Base-by-base conservation (phyloP, 768 basidiomycete genomes). In the Serendipita vermifera region DNA sequence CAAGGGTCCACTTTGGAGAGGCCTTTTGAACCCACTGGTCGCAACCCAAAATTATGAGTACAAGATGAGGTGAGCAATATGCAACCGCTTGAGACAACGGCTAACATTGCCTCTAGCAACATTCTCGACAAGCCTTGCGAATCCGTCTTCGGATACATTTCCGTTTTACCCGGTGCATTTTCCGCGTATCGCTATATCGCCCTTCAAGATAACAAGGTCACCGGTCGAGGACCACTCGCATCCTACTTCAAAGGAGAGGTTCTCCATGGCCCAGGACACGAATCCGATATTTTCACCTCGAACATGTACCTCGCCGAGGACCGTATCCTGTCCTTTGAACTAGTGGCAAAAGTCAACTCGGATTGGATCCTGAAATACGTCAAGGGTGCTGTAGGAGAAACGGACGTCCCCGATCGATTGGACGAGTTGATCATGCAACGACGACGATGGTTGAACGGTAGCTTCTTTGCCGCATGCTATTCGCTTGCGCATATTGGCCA, bases 181-280 rank as follows among this genome's bases (percentile, higher is more conserved):
- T 89, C 85, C 58, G 92, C 91, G 2, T 94, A 91, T 66, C 72
- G 87, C 46, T 88, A 93, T 65, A 88, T 92, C 58, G 92, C 91
- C 7, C 67, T 97, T 55, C 87, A 91, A 71, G 96, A 97, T 64
- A 89, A 94, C 58, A 51, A 51, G 29, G 64, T 69, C 0, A 73
- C 65, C 22, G 93, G 92, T 0, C 80, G 91, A 62, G 94, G 93
- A 0, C 94, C 90, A 0, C 64, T 97, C 62, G 85, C 90, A 64
- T 90, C 94, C 69, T 98, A 99, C 72, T 99, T 99, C 75, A 71
- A 96, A 22, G 96, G 96, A 3, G 96, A 99, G 74, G 76, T 85
- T 20, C 68, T 89, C 24, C 82, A 85, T 61, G 87, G 85, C 29
- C 81, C 85, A 3, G 85, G 80, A 13, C 46, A 31, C 27, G 46